Evolutionary conservation across 2,329 filamentous ascomycete species (phyloP).

Genomic region (Claviceps spartinae): DNA sequence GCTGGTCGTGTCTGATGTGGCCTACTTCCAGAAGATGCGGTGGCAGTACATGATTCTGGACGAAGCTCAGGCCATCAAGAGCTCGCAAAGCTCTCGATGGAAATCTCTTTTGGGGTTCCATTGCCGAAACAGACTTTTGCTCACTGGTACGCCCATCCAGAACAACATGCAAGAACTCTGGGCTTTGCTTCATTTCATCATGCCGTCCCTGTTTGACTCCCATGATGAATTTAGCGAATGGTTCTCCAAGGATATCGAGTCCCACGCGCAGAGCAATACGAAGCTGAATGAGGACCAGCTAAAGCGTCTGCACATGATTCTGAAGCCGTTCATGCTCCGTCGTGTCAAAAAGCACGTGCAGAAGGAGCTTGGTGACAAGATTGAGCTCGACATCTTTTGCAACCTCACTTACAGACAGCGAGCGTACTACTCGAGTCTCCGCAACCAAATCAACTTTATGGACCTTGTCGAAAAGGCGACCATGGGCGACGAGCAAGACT

Average conservation of each 20-base stretch:
- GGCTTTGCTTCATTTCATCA: constrained; percentile 97
- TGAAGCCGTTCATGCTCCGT: constrained; percentile 98
- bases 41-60: constrained; percentile 99
- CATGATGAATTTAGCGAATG: constrained; percentile 88
- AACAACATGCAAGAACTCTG: constrained; percentile 99
- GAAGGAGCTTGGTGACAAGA: constrained; percentile 97
- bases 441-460: constrained; percentile 97
- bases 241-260: constrained; percentile 95
- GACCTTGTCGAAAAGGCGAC: constrained; percentile 96
- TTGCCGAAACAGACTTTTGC: constrained; percentile 81
- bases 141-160: constrained; percentile 95
- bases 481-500: constrained; percentile 85
- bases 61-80: constrained; percentile 98
- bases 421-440: constrained; percentile 80
- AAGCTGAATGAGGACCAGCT: constrained; percentile 98
- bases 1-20: constrained; percentile 85
- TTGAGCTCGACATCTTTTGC: constrained; percentile 91
- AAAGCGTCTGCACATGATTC: constrained; percentile 92
- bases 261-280: constrained; percentile 96
- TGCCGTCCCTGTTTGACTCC: constrained; percentile 96
- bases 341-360: constrained; percentile 99
- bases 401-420: constrained; percentile 92
- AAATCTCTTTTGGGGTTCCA: constrained; percentile 90
- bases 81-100: constrained; percentile 90
- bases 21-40: constrained; percentile 97